Evolutionary conservation across 805 yeast genomes (phyloP), one percentile per base, ranked within the genome.

Genomic region (Myxozyma vanderwaltii): DNA sequence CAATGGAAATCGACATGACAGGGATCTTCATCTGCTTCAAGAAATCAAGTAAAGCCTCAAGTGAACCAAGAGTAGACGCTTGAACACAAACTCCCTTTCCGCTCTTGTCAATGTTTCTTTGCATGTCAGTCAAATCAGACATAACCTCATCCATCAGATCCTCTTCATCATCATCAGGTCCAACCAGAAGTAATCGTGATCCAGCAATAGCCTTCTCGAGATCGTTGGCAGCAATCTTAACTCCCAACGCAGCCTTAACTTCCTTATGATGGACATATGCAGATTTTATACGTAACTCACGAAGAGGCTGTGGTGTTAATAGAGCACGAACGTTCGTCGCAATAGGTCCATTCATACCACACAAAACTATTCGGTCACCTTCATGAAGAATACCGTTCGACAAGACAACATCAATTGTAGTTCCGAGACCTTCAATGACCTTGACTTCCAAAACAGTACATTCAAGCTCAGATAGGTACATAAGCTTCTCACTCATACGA

Each of bases 161-260:
- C 63, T 94, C 99, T 78, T 94, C 99, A 68, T 94, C 98, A 68
- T 94, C 99, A 60, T 89, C 97, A 65, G 91, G 96, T 45, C 96
- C 96, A 66, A 91, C 97, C 69, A 92, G 92, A 64, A 94, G 77
- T 74, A 94, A 80, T 73, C 99, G 83, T 24, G 99, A 94, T 78
- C 99, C 99, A 48, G 99, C 97, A 72, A 94, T 97, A 12, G 99
- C 99, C 77, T 94, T 92, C 71, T 94, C 99, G 68, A 94, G 83
- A 73, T 94, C 99, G 72, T 89, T 89, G 41, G 99, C 99, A 56
- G 98, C 95, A 73, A 94, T 90, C 82, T 94, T 91, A 58, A 94
- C 97, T 83, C 99, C 99, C 68, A 94, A 81, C 39, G 99, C 99
- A 27, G 99, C 99, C 79, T 92, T 94, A 60, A 94, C 98, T 77